These are phyloP conservation scores for Metschnikowia reukaufii DNA, from an alignment of 805 yeast genomes.

Conservation along the genomic window DNA sequence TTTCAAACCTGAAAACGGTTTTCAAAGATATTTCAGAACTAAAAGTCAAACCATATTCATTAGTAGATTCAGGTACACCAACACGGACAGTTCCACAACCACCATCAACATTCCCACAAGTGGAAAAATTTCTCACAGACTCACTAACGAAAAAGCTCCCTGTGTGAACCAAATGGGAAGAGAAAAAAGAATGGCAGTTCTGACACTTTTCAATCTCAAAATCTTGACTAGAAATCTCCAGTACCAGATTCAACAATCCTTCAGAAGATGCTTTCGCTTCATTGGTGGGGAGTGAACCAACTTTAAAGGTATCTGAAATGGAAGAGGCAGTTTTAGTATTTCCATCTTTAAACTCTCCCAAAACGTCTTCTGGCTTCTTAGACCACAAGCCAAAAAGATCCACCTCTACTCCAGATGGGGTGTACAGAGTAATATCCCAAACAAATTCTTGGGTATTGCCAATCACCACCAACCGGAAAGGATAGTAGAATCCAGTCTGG, in stretches of 20 bases:
- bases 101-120: not conserved
- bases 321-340: too few relatives aligned
- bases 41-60: not conserved
- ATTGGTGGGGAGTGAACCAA: too few relatives aligned
- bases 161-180: not conserved
- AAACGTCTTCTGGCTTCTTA: too few relatives aligned
- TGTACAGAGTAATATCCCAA: not conserved
- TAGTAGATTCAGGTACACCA: not conserved
- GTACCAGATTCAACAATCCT: too few relatives aligned
- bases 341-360: too few relatives aligned
- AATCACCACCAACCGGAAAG: constrained; percentile 2
- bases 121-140: not conserved
- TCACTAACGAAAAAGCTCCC: not conserved
- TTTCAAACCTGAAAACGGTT: not conserved
- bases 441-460: not conserved
- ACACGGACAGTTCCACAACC: not conserved
- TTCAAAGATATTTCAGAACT: not conserved
- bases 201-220: not conserved
- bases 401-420: not conserved
- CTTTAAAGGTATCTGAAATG: too few relatives aligned
- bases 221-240: not conserved
- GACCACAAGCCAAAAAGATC: not conserved
- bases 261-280: too few relatives aligned
- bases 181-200: not conserved
- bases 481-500: not conserved